These are phyloP conservation scores for Persicaria tinctoria DNA, from an alignment of 148 eudicot genomes.

Conservation along the genomic window DNA sequence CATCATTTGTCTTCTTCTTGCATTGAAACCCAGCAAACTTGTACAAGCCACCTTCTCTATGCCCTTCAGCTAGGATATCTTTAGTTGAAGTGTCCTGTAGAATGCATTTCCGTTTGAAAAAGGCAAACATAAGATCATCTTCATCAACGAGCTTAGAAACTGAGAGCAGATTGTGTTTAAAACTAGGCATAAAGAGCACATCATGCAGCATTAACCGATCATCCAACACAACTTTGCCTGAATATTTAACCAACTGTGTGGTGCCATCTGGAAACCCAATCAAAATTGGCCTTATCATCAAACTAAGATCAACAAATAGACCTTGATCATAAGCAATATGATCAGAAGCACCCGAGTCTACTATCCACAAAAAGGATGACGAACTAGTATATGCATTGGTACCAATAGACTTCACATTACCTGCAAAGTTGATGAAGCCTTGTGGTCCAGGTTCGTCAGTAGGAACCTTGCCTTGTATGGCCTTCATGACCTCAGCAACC, in stretches of 20 bases:
- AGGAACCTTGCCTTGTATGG: not conserved
- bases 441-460: not conserved
- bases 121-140: not conserved
- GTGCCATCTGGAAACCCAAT: not conserved
- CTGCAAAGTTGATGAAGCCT: not conserved
- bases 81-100: not conserved
- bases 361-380: not conserved
- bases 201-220: not conserved
- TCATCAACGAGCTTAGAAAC: not conserved
- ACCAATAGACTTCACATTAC: not conserved
- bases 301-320: not conserved
- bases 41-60: not conserved
- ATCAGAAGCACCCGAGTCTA: not conserved
- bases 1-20: not conserved
- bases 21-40: not conserved
- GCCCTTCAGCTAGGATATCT: not conserved
- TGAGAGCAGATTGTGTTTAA: no score
- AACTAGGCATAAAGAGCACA: not conserved
- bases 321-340: not conserved
- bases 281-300: not conserved
- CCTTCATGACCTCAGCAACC: not conserved
- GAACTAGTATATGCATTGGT: not conserved
- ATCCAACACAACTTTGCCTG: not conserved
- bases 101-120: not conserved
- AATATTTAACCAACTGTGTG: no score